phyloP scores from a whole-genome alignment of 805 yeast species.

The Pichia scutulata region DNA sequence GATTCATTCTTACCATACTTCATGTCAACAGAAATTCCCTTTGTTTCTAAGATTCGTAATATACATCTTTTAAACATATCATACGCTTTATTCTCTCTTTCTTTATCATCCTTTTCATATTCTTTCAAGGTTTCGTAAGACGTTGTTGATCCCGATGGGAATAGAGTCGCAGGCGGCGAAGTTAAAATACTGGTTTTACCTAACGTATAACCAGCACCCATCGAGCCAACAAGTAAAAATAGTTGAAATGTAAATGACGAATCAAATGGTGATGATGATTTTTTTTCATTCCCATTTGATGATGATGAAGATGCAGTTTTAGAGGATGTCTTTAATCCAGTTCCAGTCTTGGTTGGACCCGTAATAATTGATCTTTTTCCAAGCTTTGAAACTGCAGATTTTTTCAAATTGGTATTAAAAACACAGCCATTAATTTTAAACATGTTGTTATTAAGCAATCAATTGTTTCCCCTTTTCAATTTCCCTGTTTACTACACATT shows the following conservation, averaged over 20 bases:
- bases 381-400: neutral
- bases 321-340: neutral
- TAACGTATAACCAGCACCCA: constrained; percentile 29
- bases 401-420: neutral
- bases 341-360: constrained; percentile 8
- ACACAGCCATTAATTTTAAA: neutral
- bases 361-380: constrained; percentile 2
- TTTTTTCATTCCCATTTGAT: neutral
- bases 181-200: constrained; percentile 21
- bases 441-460: too few relatives aligned
- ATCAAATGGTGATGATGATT: constrained; percentile 13
- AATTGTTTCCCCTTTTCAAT: too few relatives aligned
- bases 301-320: neutral
- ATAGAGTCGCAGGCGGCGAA: constrained; percentile 24
- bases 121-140: constrained; percentile 14
- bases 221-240: constrained; percentile 23
- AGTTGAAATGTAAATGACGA: constrained; percentile 23
- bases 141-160: constrained; percentile 24
- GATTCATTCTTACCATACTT: constrained; percentile 13
- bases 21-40: constrained; percentile 15
- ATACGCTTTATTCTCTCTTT: constrained; percentile 9
- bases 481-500: too few relatives aligned
- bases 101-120: constrained; percentile 10
- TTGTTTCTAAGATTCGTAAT: constrained; percentile 18
- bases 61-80: constrained; percentile 23